Conservation (phyloP, 192 early-diverging fungal genomes). For the Linnemannia zychae region DNA sequence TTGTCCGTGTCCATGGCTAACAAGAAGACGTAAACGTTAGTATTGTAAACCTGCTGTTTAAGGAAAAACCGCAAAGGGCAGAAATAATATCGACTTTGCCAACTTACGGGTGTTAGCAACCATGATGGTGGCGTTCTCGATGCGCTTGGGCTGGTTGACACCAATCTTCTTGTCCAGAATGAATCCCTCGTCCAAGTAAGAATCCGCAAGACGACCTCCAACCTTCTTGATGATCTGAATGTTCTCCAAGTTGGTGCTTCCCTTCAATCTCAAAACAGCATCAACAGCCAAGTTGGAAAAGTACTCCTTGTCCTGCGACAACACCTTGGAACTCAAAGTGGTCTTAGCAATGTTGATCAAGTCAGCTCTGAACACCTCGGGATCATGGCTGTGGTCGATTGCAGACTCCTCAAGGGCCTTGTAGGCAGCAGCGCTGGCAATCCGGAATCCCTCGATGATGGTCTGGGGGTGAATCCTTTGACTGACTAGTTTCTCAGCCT, state of each 20-base stretch:
- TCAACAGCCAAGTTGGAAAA: conserved; percentile 96
- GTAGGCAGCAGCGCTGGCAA: conserved; percentile 87
- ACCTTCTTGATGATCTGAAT: conserved; percentile 99
- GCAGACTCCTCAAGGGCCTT: conserved; percentile 86
- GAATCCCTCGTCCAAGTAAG: conserved; percentile 97
- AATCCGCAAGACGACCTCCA: conserved; percentile 94
- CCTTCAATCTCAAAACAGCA: conserved; percentile 96
- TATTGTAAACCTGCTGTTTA: too few relatives aligned
- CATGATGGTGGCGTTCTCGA: conserved; percentile 96
- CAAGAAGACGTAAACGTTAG: too few relatives aligned
- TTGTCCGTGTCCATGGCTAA: conserved; percentile 99
- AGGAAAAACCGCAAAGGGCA: too few relatives aligned
- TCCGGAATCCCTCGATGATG: conserved; percentile 95
- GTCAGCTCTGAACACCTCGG: conserved; percentile 85
- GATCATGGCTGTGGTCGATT: conserved; percentile 81
- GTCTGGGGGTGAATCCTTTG: conserved; percentile 98
- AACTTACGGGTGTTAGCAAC: conserved; percentile 97
- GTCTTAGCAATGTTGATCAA: conserved; percentile 98
- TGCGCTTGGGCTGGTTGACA: conserved; percentile 96
- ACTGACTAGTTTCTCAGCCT: conserved; percentile 93
- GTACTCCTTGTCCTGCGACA: conserved; percentile 96
- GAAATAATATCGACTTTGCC: too few relatives aligned
- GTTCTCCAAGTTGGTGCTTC: conserved; percentile 96
- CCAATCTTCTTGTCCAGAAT: conserved; percentile 99
- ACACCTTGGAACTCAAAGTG: conserved; percentile 96